Base-by-base conservation (phyloP, 2,329 filamentous ascomycete species). In the Aspergillus candidus region DNA sequence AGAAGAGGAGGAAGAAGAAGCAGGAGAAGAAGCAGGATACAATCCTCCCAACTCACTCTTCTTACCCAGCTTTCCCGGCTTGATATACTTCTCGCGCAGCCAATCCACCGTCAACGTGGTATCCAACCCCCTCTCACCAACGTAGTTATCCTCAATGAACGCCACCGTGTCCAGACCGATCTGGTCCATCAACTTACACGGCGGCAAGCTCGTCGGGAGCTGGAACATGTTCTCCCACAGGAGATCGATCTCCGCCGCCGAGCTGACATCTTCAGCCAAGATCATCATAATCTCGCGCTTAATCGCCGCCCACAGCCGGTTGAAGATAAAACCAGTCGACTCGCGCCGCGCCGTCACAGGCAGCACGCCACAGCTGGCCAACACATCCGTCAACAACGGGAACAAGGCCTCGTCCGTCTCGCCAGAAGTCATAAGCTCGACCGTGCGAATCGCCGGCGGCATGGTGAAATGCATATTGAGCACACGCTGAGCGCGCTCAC, bases 291-390 rank as follows among this genome's bases (percentile, higher is more conserved):
- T 64, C 49, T 79, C 76, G 3, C 76, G 65, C 59, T 79, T 78
- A 35, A 79, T 65, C 0, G 75, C 75, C 0, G 76, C 76, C 76
- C 76, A 79, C 0, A 79, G 56, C 1, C 76, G 70, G 41, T 78
- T 78, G 53, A 77, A 74, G 31, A 79, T 70, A 55, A 79, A 73
- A 4, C 76, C 59, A 0, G 74, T 76, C 0, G 73, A 75, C 44
- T 78, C 72, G 32, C 65, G 68, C 10, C 63, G 56, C 1, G 72
- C 73, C 4, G 62, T 59, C 10, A 69, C 63, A 0, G 75, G 73
- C 3, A 67, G 51, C 47, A 72, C 62, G 0, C 70, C 73, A n/a
- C 65, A 65, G 6, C 68, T 63, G 2, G 53, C 51, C 10, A 70
- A 61, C 14, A 66, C 58, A 11, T 65, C 58, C 1, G 58, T 60